phyloP scores from a whole-genome alignment of 495 filamentous ascomycete species.

The Saxispiralis lemnorum region DNA sequence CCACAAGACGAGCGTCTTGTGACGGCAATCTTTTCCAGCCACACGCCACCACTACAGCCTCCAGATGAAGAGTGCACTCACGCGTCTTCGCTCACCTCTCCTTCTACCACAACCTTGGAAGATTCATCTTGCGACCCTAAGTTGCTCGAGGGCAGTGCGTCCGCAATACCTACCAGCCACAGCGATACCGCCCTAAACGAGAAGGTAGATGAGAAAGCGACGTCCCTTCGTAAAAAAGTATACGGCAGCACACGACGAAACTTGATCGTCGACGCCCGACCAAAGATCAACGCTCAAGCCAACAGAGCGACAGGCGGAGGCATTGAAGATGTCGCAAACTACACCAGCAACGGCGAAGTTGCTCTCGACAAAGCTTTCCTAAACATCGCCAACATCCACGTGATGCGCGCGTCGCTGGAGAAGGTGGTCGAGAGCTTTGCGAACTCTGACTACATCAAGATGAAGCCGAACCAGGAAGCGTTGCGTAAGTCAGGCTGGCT shows the following conservation, averaged over 20 bases:
- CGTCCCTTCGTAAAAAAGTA: conserved; percentile 32
- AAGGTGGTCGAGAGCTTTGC: conserved; percentile 83
- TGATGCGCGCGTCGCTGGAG: conserved; percentile 83
- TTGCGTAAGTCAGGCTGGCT: conserved; percentile 78
- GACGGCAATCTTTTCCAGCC: conserved; percentile 76
- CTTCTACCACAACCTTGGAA: conserved; percentile 4
- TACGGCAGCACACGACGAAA: conserved; percentile 93
- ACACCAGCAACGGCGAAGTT: conserved; percentile 46
- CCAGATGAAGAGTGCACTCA: conserved; percentile 9
- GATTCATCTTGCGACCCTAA: neutral
- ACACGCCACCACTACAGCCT: conserved; percentile 17
- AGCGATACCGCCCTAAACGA: conserved; percentile 38
- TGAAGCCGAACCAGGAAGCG: conserved; percentile 68
- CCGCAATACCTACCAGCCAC: conserved; percentile 11
- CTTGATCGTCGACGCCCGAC: conserved; percentile 89
- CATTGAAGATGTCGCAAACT: conserved; percentile 96
- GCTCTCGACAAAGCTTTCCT: conserved; percentile 62
- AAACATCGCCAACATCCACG: conserved; percentile 98
- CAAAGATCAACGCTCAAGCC: conserved; percentile 84
- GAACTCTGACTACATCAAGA: conserved; percentile 70
- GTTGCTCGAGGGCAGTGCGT: neutral
- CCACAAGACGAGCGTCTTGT: conserved; percentile 92
- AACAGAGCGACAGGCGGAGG: conserved; percentile 91
- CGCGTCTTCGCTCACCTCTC: conserved; percentile 8
- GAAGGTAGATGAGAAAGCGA: conserved; percentile 44